phyloP scores from a whole-genome alignment of 495 filamentous ascomycete genomes.

The Penicillium goetzii region DNA sequence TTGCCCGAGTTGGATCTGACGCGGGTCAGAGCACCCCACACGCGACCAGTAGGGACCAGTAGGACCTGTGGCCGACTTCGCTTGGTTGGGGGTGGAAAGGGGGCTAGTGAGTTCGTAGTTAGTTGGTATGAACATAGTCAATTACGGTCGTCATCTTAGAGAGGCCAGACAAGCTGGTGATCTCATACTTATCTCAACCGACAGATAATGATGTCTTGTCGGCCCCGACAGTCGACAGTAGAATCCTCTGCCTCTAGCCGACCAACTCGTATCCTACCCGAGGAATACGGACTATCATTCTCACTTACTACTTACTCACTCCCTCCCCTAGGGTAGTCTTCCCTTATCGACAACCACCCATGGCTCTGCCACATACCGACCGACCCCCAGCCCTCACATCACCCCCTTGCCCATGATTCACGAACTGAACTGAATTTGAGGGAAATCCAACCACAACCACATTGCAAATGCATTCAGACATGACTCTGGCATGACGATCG shows the following conservation, averaged over 20 bases:
- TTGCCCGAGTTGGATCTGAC: neutral
- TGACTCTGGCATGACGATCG: constrained; percentile 26
- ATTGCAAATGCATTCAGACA: no score
- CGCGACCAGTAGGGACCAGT: neutral
- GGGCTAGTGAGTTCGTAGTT: neutral
- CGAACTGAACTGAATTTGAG: neutral
- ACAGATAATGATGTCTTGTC: neutral
- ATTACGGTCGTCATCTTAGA: neutral
- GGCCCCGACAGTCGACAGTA: neutral
- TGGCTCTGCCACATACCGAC: constrained; percentile 3
- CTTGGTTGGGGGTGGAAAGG: neutral
- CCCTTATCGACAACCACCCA: constrained; percentile 17
- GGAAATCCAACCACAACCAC: neutral
- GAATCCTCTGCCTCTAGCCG: no score
- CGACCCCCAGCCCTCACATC: neutral
- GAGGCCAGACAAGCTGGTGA: constrained; percentile 6
- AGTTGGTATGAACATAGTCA: neutral
- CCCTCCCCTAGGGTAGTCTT: constrained; percentile 21
- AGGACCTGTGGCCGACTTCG: neutral
- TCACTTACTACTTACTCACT: no score
- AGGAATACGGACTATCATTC: neutral
- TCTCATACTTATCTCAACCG: constrained; percentile 2
- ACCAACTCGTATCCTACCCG: neutral
- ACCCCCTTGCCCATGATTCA: constrained; percentile 1
- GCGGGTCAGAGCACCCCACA: neutral